A percentile compares a stretch with the other conserved stretches of the same genome.
phyloP scores from a whole-genome alignment of 495 filamentous ascomycete genomes.

The Tuber brumale region DNA sequence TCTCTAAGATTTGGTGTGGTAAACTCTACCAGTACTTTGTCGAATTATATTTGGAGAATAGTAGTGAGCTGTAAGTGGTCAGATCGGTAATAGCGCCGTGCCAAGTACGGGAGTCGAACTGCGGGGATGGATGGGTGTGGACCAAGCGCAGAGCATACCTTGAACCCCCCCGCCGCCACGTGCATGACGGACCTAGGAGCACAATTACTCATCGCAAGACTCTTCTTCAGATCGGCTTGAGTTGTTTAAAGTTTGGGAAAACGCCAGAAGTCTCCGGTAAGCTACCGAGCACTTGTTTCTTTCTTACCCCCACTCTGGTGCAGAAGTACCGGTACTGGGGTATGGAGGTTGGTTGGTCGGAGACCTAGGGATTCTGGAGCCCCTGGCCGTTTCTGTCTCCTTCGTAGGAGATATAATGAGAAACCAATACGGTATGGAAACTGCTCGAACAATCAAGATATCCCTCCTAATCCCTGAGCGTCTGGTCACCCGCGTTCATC shows the following conservation, averaged over 20 bases:
- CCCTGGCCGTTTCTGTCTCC: not conserved
- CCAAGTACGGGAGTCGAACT: not conserved
- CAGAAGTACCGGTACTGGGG: not conserved
- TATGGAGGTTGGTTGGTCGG: not conserved
- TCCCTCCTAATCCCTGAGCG: not conserved
- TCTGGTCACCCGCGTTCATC: not conserved
- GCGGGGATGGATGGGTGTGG: not conserved
- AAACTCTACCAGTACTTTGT: not conserved
- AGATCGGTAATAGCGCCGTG: not conserved
- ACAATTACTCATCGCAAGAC: not conserved
- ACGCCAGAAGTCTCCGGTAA: not conserved
- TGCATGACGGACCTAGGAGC: not conserved
- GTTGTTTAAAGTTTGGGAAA: not conserved
- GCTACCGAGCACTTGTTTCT: not conserved
- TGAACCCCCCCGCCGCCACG: not conserved
- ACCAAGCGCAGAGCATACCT: not conserved
- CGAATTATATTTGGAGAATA: not conserved
- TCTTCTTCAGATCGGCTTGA: not conserved
- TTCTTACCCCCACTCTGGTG: not conserved
- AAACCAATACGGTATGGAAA: not conserved
- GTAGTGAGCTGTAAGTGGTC: not conserved
- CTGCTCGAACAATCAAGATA: not conserved
- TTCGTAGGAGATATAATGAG: not conserved
- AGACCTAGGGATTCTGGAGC: not conserved
- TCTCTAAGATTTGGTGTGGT: not conserved